Base-by-base conservation (phyloP, 805 yeast genomes). In the Kodamaea nitidulidarum region DNA sequence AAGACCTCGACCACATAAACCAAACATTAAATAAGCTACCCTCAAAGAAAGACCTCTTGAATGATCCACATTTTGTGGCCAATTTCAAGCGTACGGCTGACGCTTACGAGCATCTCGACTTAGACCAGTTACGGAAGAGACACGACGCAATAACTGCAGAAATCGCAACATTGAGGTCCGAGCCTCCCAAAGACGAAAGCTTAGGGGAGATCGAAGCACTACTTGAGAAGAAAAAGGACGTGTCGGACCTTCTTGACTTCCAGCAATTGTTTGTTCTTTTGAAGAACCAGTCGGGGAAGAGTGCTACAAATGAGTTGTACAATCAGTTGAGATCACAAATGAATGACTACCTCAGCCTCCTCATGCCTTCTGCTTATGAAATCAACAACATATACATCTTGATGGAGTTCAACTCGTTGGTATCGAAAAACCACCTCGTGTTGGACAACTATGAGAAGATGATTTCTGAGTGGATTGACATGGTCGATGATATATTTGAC, bases 341-440 rank as follows among this genome's bases (percentile, higher is more conserved):
- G 34, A 38, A 51, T 30, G 42, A 44, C 4, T 41, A 48, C 32
- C 47, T 55, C 25, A 7, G 36, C n/a, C 32, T 43, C 21, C 48
- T 53, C 27, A 18, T 61, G 8, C 65, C 65, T 3, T 40, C 36
- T 20, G 53, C 48, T 18, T 40, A 35, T 28, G 27, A 35, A 11
- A 44, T 44, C 22, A 28, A 34, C 14, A 44, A 38, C 15, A 29
- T 41, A 4, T 38, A 38, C 9, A 31, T 43, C 9, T 41, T 46
- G 25, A 32, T 38, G 18, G 46, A 48, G 30, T 40, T 43, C 40
- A 43, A 44, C 34, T 28, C 38, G 25, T 34, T 46, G 21, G 17
- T 42, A 15, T 10, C 16, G 17, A 44, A 44, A 32, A 40, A 42
- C 32, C 16, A 37, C 18, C 32, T 42, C 14, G 37, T 28, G 15